Conservation (phyloP, 78 protist genomes). For the Speleostelium caveatum region DNA sequence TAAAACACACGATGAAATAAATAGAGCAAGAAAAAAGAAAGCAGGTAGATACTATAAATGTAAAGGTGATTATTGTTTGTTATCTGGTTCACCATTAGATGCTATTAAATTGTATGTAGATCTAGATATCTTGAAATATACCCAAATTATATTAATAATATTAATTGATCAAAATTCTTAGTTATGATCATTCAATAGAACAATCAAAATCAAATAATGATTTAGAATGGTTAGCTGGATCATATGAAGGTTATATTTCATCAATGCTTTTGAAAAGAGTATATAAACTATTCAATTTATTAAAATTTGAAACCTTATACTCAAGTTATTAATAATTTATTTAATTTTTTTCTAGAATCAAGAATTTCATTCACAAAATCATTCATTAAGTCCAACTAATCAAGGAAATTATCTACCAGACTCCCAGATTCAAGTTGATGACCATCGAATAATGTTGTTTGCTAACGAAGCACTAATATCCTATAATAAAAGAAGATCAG, state of each 20-base stretch:
- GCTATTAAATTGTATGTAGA: constrained; percentile 58
- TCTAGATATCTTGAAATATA: background rate
- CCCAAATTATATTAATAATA: background rate
- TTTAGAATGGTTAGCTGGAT: constrained; percentile 76
- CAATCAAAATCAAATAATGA: constrained; percentile 58
- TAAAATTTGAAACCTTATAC: background rate
- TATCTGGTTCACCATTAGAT: constrained; percentile 78
- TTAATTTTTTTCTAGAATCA: constrained; percentile 26
- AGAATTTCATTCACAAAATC: constrained; percentile 52
- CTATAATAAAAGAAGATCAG: constrained; percentile 57
- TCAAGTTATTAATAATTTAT: background rate
- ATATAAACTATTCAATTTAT: background rate
- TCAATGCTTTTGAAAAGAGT: constrained; percentile 58
- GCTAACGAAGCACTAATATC: constrained; percentile 50
- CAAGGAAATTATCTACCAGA: background rate
- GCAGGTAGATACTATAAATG: constrained; percentile 54
- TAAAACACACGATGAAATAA: constrained; percentile 51
- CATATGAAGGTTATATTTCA: constrained; percentile 77
- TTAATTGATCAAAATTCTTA: background rate
- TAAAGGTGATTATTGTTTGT: constrained; percentile 78
- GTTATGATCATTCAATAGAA: constrained; percentile 67
- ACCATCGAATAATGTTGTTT: constrained; percentile 12
- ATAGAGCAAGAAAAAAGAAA: constrained; percentile 59
- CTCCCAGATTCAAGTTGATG: constrained; percentile 38
- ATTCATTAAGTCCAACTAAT: constrained; percentile 17